Evolutionary conservation across 2,329 filamentous ascomycete genomes (phyloP).

Genomic region (Fusarium agapanthi): DNA sequence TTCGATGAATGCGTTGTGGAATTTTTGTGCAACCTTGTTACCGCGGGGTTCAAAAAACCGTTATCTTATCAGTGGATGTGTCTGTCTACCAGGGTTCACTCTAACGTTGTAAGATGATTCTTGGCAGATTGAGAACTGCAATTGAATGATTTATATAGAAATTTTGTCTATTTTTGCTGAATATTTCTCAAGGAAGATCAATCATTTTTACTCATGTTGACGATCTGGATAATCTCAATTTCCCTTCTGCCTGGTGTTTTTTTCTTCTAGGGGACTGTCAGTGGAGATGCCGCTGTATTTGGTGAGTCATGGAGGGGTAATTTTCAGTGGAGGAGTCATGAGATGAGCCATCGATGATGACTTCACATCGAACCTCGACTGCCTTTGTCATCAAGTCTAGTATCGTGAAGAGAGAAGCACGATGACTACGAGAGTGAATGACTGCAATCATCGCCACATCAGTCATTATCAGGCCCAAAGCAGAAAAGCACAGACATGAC

Average conservation of each 20-base stretch:
- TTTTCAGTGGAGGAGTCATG: constrained; percentile 10
- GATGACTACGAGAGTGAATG: neutral
- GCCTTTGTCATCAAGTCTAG: neutral
- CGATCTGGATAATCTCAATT: neutral
- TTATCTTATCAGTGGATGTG: constrained; percentile 33
- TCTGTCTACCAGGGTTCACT: constrained; percentile 15
- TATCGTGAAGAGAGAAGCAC: neutral
- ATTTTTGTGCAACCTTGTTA: constrained; percentile 38
- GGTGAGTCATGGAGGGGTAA: constrained; percentile 36
- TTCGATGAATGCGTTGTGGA: constrained; percentile 22
- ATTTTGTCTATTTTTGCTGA: neutral
- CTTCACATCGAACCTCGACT: neutral
- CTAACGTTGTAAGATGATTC: neutral
- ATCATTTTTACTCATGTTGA: neutral
- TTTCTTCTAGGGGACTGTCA: neutral
- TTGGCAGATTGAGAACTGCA: neutral
- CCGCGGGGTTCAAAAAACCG: constrained; percentile 36
- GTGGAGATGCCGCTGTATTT: constrained; percentile 6
- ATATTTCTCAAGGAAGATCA: neutral
- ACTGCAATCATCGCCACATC: neutral
- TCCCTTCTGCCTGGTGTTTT: neutral
- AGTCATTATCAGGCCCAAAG: neutral
- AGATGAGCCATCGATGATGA: constrained; percentile 17
- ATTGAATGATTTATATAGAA: neutral
- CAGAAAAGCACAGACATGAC: neutral